A percentile compares a stretch with the other conserved stretches of the same genome.
phyloP scores from a whole-genome alignment of 1,139 yeast species.

The Arxiozyma heterogenica region DNA sequence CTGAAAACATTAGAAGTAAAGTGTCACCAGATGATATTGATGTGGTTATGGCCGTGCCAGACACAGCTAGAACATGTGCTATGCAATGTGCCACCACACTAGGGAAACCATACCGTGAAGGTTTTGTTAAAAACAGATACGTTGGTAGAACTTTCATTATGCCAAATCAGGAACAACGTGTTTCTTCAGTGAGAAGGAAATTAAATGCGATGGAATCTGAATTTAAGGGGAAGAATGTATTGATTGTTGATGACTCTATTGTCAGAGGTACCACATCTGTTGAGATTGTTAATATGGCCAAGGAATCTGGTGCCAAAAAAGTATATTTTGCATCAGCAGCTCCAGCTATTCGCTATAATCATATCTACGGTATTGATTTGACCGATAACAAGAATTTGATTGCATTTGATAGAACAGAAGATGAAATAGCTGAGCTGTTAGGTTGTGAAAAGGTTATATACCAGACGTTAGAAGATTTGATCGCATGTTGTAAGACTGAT shows the following conservation, averaged over 20 bases:
- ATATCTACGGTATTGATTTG: conserved; percentile 92
- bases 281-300: conserved; percentile 95
- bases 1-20: conserved; percentile 52
- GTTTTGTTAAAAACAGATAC: conserved; percentile 91
- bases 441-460: conserved; percentile 90
- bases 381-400: conserved; percentile 94
- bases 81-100: conserved; percentile 80
- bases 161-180: conserved; percentile 95
- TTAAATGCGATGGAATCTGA: conserved; percentile 94
- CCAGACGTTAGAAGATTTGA: conserved; percentile 74
- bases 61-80: conserved; percentile 91
- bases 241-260: conserved; percentile 91
- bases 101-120: conserved; percentile 84
- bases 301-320: conserved; percentile 91
- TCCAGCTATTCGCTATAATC: conserved; percentile 91
- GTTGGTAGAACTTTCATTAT: conserved; percentile 96
- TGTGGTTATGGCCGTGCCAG: conserved; percentile 97
- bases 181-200: conserved; percentile 88
- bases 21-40: conserved; percentile 57
- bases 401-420: conserved; percentile 69
- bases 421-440: conserved; percentile 65
- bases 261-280: conserved; percentile 96
- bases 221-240: conserved; percentile 75
- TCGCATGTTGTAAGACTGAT: conserved; percentile 64
- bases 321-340: conserved; percentile 96